These are phyloP conservation scores for Saprolegnia parasitica DNA, from an alignment of 352 stramenopile genomes.

Conservation along the genomic window DNA sequence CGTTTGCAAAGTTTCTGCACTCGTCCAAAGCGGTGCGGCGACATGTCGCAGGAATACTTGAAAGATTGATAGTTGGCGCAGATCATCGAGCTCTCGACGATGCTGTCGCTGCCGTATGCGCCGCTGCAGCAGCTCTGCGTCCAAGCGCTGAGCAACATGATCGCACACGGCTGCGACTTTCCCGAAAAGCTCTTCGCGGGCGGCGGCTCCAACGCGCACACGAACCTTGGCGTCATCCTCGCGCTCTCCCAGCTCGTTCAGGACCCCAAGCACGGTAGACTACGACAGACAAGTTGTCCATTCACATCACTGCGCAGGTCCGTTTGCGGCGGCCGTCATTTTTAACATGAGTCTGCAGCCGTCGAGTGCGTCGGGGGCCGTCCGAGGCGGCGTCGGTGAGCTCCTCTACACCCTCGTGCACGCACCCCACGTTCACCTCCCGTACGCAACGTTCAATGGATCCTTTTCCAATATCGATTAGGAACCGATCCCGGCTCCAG, in stretches of 20 bases:
- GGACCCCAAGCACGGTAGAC: conserved; percentile 27
- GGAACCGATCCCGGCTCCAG: conserved; percentile 5
- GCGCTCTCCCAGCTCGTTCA: conserved; percentile 52
- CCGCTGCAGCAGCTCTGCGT: conserved; percentile 58
- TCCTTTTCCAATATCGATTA: conserved; percentile 21
- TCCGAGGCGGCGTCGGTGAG: conserved; percentile 59
- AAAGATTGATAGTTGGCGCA: conserved; percentile 35
- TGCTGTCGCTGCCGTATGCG: conserved; percentile 53
- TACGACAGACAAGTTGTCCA: neutral
- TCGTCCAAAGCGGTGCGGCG: conserved; percentile 25
- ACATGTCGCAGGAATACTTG: neutral
- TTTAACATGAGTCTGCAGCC: conserved; percentile 71
- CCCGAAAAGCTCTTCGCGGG: conserved; percentile 70
- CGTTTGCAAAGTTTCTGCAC: conserved; percentile 32
- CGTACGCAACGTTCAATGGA: conserved; percentile 25
- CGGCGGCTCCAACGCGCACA: conserved; percentile 62
- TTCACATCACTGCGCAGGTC: conserved; percentile 30
- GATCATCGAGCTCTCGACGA: conserved; percentile 61
- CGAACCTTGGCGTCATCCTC: conserved; percentile 58
- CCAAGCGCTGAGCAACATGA: conserved; percentile 65
- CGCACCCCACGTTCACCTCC: conserved; percentile 3
- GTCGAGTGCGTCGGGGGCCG: conserved; percentile 42
- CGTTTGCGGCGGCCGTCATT: conserved; percentile 57
- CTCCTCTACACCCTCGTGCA: conserved; percentile 42
- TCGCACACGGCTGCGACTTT: conserved; percentile 56